A percentile compares a stretch with the other conserved stretches of the same genome.
phyloP scores from a whole-genome alignment of 768 basidiomycete species.

The Pulveroboletus frians region DNA sequence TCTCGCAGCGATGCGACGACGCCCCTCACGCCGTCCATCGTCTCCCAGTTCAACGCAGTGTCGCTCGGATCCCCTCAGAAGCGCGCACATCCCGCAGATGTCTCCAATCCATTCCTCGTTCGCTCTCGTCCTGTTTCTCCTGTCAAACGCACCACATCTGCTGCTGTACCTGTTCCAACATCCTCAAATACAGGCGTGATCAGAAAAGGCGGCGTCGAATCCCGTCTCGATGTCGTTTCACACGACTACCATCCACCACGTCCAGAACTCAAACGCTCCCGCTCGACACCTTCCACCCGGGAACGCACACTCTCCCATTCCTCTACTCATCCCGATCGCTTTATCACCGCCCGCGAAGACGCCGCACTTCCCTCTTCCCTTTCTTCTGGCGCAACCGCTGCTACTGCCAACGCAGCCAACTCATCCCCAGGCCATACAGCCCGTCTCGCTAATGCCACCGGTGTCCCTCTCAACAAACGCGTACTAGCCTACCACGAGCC shows the following conservation, averaged over 20 bases:
- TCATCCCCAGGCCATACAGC: slow-evolving; percentile 76
- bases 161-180: slow-evolving; percentile 43
- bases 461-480: slow-evolving; percentile 71
- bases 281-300: slow-evolving; percentile 60
- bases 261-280: slow-evolving; percentile 63
- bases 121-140: slow-evolving; percentile 57
- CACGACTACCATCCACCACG: slow-evolving; percentile 68
- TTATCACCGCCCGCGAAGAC: slow-evolving; percentile 60
- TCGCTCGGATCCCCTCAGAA: slow-evolving; percentile 30
- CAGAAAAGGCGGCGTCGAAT: slow-evolving; percentile 72
- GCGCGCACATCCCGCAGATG: slow-evolving; percentile 38
- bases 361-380: slow-evolving; percentile 55
- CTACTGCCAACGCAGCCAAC: slow-evolving; percentile 32
- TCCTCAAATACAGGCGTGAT: slow-evolving; percentile 70
- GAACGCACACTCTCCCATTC: slow-evolving; percentile 35
- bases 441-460: slow-evolving; percentile 69
- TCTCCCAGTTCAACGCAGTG: slow-evolving; percentile 37
- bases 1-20: slow-evolving; percentile 48
- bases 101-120: slow-evolving; percentile 60
- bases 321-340: slow-evolving; percentile 54
- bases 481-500: slow-evolving; percentile 87
- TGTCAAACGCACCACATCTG: slow-evolving; percentile 52
- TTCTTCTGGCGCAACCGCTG: slow-evolving; percentile 49
- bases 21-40: slow-evolving; percentile 42
- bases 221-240: slow-evolving; percentile 70